Evolutionary conservation across 2,329 filamentous ascomycete species (phyloP), one percentile per base, ranked within the genome.

Genomic region (Parascedosporium putredinis): DNA sequence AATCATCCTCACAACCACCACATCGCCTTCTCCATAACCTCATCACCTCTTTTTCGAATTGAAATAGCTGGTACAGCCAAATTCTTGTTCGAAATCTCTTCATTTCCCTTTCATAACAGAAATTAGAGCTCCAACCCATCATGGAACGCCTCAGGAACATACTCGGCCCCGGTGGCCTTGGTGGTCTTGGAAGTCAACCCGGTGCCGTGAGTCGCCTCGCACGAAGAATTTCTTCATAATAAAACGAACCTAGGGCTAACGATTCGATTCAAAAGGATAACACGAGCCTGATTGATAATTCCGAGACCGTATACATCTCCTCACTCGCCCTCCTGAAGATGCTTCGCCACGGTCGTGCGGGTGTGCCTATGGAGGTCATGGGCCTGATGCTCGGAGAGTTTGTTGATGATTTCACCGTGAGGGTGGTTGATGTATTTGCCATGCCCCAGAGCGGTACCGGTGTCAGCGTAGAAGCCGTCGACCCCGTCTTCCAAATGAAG

Each of bases 361-460:
- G 93, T 73, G 93, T 98, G 57, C 93, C 93, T 18, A 98, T 98
- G 93, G 93, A 98, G 76, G 93, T 98, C 66, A 98, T 98, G 93
- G 93, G 93, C 55, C 75, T 98, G 65, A 98, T 98, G 52, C 64
- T 83, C 1, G 79, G 82, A 50, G 61, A 65, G 2, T 81, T 81
- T 53, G 63, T 76, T 3, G 67, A 74, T 25, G 62, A 69, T 3
- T 74, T 76, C 1, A 57, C 93, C 52, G 93, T 98, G 55, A 85
- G 91, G 58, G 93, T 98, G 12, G 91, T 97, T 57, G 93, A 98
- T 69, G 93, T 98, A 24, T 98, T 98, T 69, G 93, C 93, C 53
- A 98, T 98, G 93, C 93, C 93, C 18, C 93, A 98, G 67, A 96
- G 90, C 59, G 93, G 93, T 70, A 98, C 93, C 1, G 93, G 93